Base-by-base conservation (phyloP, 306 rosid genomes). In the Prunus mira region DNA sequence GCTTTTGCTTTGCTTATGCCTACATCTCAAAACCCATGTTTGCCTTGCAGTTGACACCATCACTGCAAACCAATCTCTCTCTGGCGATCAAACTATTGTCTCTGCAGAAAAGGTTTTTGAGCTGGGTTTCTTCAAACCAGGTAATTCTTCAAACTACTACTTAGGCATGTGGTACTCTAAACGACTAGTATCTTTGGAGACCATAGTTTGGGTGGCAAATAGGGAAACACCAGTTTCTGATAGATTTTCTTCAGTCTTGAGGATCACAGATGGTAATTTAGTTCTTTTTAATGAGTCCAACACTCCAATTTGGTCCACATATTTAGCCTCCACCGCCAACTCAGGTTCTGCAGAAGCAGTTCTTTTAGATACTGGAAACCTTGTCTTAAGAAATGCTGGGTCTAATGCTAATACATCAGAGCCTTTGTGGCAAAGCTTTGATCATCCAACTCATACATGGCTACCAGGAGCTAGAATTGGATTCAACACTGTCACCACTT, bases 371-470 rank as follows among this genome's bases (percentile, higher is more conserved):
- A 55, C 6, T 70, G 87, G 84, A 14, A 84, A 84, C 62, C 75
- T 84, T 5, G 83, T 81, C 18, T 56, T 85, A 65, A 68, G 32
- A 38, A 49, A 47, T 52, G 3, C 2, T 18, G 76, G n/a, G 17
- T 69, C 79, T 7, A 49, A 45, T 68, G 62, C 65, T 2, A 27
- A 0, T 28, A 9, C 57, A 19, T 60, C 65, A 6, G 24, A 46
- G 78, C 73, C 72, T 9, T 64, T 82, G 9, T 85, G 88, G 86
- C 84, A 82, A 49, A 85, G 88, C 65, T 82, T 82, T 72, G 84
- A 84, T 57, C 69, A 72, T 64, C 87, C 84, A 10, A 46, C 84
- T 62, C 78, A 85, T 30, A 82, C 88, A 6, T 85, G 86, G 86
- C 77, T 85, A 0, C 78, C 82, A 1, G 82, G 78, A 14, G 49